Percentiles rank a stretch among this genome's conserved stretches.
phyloP scores from a whole-genome alignment of 23 red algal species.

The Gracilariopsis chorda region DNA sequence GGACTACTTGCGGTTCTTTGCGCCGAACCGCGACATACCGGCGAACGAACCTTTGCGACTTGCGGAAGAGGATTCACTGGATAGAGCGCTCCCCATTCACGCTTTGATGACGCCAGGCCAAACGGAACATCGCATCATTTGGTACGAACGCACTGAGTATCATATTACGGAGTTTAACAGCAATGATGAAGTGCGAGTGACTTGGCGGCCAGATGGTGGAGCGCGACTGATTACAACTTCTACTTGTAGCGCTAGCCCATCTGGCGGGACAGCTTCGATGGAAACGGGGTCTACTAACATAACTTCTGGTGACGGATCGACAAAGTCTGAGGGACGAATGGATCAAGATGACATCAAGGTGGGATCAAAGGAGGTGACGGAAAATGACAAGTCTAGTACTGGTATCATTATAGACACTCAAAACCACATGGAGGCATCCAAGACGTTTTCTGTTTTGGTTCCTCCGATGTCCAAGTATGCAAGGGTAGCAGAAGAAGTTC shows the following conservation, averaged over 20 bases:
- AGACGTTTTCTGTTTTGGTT: slow-evolving; percentile 58
- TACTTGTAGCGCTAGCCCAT: not conserved
- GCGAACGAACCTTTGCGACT: slow-evolving; percentile 40
- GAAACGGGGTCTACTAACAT: slow-evolving; percentile 14
- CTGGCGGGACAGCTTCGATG: not conserved
- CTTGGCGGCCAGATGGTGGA: slow-evolving; percentile 70
- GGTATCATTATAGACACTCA: not conserved
- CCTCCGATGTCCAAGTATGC: slow-evolving; percentile 32
- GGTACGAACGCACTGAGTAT: slow-evolving; percentile 87
- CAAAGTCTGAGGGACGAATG: not conserved
- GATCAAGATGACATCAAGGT: not conserved
- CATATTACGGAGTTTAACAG: slow-evolving; percentile 71
- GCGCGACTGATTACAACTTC: not conserved
- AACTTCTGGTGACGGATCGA: not conserved
- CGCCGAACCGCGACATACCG: slow-evolving; percentile 34
- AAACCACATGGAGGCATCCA: not conserved
- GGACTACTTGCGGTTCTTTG: slow-evolving; percentile 74
- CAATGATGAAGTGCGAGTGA: slow-evolving; percentile 85
- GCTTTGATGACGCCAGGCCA: slow-evolving; percentile 4
- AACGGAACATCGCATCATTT: slow-evolving; percentile 68
- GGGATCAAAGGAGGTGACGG: not conserved
- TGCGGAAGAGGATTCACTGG: slow-evolving; percentile 10
- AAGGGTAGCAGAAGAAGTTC: slow-evolving; percentile 16
- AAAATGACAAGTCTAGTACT: not conserved
- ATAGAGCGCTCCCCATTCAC: slow-evolving; percentile 13